Percentiles rank a stretch among this genome's conserved stretches.
These are phyloP conservation scores for Polygonum aviculare DNA, from an alignment of 148 eudicot genomes.

Conservation along the genomic window DNA sequence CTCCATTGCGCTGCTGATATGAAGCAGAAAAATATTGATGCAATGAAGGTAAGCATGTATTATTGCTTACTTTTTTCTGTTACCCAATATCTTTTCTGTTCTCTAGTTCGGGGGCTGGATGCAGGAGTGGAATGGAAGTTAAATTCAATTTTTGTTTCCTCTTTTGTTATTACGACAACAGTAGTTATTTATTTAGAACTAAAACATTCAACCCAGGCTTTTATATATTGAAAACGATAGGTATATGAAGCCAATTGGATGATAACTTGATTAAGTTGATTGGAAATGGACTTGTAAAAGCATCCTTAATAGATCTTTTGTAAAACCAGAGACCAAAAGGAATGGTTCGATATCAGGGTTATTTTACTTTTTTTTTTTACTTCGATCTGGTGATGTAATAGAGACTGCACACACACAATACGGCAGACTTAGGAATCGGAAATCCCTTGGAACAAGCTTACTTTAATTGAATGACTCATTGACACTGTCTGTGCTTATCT, in stretches of 20 bases:
- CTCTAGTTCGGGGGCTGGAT: not conserved
- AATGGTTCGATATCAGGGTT: not conserved
- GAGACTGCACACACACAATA: not conserved
- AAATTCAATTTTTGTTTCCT: not conserved
- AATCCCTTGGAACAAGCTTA: not conserved
- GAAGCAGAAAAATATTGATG: conserved; percentile 96
- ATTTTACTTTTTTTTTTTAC: not conserved
- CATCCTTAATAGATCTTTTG: not conserved
- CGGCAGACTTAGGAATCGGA: not conserved
- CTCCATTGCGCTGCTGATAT: conserved; percentile 95
- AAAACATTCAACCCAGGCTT: not conserved
- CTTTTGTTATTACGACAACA: not conserved
- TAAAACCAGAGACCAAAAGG: not conserved
- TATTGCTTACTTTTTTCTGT: not conserved
- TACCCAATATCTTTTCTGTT: not conserved
- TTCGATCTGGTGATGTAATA: not conserved
- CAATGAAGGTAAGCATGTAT: conserved; percentile 61
- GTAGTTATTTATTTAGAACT: not conserved
- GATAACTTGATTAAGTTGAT: not conserved
- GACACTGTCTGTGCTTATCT: not conserved
- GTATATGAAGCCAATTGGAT: not conserved
- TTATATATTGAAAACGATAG: not conserved
- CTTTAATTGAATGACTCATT: not conserved
- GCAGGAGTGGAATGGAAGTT: not conserved
- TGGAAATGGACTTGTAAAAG: not conserved